Evolutionary conservation across 129 eudicot genomes (phyloP).

Genomic region (Chrysanthemum makinoi): DNA sequence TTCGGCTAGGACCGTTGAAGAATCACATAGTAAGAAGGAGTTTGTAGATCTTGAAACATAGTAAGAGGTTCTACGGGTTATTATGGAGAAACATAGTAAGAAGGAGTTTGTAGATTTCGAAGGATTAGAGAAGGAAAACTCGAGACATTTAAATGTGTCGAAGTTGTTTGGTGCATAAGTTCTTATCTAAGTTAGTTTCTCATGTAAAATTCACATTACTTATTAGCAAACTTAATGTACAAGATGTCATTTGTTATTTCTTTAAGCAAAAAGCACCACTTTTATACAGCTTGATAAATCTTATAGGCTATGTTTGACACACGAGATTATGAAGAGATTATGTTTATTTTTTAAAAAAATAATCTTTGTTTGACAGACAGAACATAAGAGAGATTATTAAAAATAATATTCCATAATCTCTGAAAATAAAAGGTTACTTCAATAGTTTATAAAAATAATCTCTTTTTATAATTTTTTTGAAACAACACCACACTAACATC

Average conservation of each 20-base stretch:
- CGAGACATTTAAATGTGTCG: slow-evolving; percentile 29
- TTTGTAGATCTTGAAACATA: too few species aligned
- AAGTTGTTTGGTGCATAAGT: not conserved
- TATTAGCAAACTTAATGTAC: slow-evolving; percentile 11
- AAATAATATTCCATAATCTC: too few species aligned
- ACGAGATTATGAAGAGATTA: too few species aligned
- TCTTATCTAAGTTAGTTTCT: not conserved
- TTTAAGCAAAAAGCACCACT: not conserved
- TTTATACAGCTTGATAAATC: too few species aligned
- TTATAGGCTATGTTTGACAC: too few species aligned
- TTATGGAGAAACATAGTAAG: slow-evolving; percentile 40
- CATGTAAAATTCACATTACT: slow-evolving; percentile 22
- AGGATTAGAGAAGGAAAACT: slow-evolving; percentile 32
- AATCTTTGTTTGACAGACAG: too few species aligned
- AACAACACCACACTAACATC: too few species aligned
- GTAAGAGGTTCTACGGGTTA: slow-evolving; percentile 46
- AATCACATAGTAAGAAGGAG: slow-evolving; percentile 22
- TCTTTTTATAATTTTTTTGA: too few species aligned
- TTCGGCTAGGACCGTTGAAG: slow-evolving; percentile 42
- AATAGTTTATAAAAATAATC: too few species aligned
- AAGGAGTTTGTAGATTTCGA: slow-evolving; percentile 45
- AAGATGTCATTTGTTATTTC: slow-evolving; percentile 11
- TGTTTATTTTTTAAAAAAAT: too few species aligned
- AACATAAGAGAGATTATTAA: too few species aligned
- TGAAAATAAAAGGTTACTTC: too few species aligned